A percentile compares a stretch with the other conserved stretches of the same genome.
Conservation (phyloP, 768 basidiomycete species). For the Hysterangium stoloniferum region DNA sequence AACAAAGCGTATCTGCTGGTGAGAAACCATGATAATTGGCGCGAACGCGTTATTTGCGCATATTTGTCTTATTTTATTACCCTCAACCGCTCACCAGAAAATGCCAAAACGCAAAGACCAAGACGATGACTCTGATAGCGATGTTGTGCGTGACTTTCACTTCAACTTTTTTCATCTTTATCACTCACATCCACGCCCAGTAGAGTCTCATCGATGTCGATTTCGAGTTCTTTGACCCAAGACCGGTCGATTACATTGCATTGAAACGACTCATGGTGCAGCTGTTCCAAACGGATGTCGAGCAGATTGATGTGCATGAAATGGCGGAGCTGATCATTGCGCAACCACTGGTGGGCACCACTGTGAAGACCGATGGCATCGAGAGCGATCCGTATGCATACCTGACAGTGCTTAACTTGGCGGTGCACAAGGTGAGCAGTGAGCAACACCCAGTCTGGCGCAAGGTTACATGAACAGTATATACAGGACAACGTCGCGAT, state of each 20-base stretch:
- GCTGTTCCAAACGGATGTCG: conserved; percentile 63
- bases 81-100: too few species aligned
- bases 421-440: conserved; percentile 49
- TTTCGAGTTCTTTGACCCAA: conserved; percentile 91
- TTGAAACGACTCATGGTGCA: conserved; percentile 37
- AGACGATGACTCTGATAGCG: conserved; percentile 16
- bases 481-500: conserved; percentile 65
- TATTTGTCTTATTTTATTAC: too few species aligned
- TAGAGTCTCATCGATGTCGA: conserved; percentile 74
- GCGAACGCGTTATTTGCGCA: too few species aligned
- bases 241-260: conserved; percentile 79
- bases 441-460: background rate
- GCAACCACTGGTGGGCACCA: conserved; percentile 74
- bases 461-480: background rate
- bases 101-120: conserved; percentile 20
- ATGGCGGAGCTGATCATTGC: conserved; percentile 74
- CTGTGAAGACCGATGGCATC: conserved; percentile 84
- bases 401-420: conserved; percentile 76
- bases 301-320: conserved; percentile 58
- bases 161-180: too few species aligned
- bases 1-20: too few species aligned
- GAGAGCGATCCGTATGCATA: conserved; percentile 90
- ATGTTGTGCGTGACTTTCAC: conserved; percentile 12
- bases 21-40: too few species aligned
- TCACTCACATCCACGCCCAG: conserved; percentile 5